Conservation (phyloP, 2,329 filamentous ascomycete genomes). For the Aspergillus fischeri region DNA sequence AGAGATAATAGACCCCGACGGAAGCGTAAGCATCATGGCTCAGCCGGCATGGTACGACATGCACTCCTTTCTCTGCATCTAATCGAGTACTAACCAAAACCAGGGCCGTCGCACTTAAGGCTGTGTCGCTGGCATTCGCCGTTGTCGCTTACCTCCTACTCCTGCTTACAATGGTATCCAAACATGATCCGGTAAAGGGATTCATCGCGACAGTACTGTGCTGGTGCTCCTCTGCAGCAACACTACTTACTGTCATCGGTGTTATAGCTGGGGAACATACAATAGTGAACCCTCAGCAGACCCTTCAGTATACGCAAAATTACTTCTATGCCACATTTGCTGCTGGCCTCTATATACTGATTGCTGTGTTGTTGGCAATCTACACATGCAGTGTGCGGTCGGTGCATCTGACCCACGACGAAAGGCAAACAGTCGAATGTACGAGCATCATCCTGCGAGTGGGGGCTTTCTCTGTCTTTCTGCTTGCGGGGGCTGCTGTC, state of each 20-base stretch:
- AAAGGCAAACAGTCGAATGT: not conserved
- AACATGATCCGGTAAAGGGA: not conserved
- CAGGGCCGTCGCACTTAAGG: constrained; percentile 1
- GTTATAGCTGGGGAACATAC: not conserved
- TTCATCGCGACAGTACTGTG: not conserved
- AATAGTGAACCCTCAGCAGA: not conserved
- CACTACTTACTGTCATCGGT: not conserved
- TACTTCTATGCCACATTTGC: constrained; percentile 8
- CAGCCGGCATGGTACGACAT: not conserved
- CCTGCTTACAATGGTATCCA: not conserved
- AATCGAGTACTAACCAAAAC: not conserved
- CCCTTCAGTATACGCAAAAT: not conserved
- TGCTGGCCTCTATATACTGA: not conserved
- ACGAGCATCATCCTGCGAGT: not conserved
- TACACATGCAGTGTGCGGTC: not conserved
- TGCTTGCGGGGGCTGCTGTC: constrained; percentile 3
- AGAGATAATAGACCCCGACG: not conserved
- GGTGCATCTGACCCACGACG: not conserved
- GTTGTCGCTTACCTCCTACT: not conserved
- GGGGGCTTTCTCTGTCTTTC: not conserved
- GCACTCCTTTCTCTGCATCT: not conserved
- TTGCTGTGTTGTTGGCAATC: not conserved
- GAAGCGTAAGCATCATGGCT: not conserved
- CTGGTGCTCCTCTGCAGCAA: not conserved
- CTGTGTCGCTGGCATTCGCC: not conserved